Base-by-base conservation (phyloP, 805 yeast species). In the Ogataea naganishii region DNA sequence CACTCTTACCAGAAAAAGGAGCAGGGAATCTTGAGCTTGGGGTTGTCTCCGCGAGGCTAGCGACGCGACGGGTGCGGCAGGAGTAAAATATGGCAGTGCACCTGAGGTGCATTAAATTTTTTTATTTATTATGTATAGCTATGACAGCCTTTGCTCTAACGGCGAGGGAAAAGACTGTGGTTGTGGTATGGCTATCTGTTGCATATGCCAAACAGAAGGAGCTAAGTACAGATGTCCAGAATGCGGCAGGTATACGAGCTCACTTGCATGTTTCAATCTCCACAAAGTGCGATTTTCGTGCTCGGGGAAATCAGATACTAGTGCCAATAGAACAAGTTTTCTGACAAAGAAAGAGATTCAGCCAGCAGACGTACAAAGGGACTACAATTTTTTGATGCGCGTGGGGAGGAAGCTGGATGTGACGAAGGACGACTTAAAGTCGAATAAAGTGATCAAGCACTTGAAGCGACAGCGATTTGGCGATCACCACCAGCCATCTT, bases 151-250 rank as follows among this genome's bases (percentile, higher is more conserved):
- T n/a, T n/a, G n/a, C n/a, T n/a, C n/a, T n/a, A n/a, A n/a, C n/a
- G n/a, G n/a, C n/a, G n/a, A n/a, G n/a, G n/a, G n/a, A n/a, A n/a
- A n/a, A n/a, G n/a, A n/a, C n/a, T n/a, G n/a, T n/a, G n/a, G n/a
- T n/a, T n/a, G n/a, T n/a, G n/a, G n/a, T n/a, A n/a, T n/a, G n/a
- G n/a, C n/a, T n/a, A n/a, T n/a, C n/a, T 75, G 80, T 40, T 60
- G 53, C 33, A 56, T 72, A 12, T 75, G 82, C 39, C 47, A 51
- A 8, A 43, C 42, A 13, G 44, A 56, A 4, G 49, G 41, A 16
- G 60, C 64, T 33, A 80, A 77, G 44, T 88, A 88, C 49, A 74
- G 66, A 10, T 88, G 96, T 51, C 96, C 96, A 0, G 77, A 79
- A 12, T 88, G 96, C 47, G 56, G 58, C 5, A 50, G 60, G 4